phyloP scores from a whole-genome alignment of 2,329 filamentous ascomycete genomes.

The Botrytis byssoidea region DNA sequence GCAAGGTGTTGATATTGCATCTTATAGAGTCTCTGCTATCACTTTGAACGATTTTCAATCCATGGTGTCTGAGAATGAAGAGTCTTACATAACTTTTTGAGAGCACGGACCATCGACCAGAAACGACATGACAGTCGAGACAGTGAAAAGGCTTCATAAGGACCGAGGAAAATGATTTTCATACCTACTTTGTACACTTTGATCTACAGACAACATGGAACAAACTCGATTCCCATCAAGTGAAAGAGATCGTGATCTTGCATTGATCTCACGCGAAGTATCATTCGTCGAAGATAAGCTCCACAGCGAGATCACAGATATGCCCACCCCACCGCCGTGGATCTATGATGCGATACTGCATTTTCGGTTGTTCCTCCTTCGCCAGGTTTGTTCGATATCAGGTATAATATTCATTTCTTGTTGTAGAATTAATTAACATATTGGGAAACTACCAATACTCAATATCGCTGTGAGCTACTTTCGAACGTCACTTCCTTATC shows the following conservation, averaged over 20 bases:
- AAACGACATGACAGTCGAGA: neutral
- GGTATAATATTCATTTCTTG: neutral
- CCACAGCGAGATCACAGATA: neutral
- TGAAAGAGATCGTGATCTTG: neutral
- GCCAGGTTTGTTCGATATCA: neutral
- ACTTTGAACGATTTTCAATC: neutral
- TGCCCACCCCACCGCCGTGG: neutral
- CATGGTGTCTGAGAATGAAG: neutral
- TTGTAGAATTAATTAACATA: neutral
- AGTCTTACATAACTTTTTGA: neutral
- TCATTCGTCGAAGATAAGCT: neutral
- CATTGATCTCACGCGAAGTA: neutral
- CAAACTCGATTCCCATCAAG: neutral
- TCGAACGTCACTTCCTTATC: neutral
- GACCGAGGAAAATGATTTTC: neutral
- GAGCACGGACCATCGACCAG: neutral
- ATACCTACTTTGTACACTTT: neutral
- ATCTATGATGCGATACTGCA: conserved; percentile 6
- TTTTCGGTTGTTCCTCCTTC: neutral
- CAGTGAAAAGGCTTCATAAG: neutral
- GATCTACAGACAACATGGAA: neutral
- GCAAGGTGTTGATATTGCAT: neutral
- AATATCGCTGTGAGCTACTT: neutral
- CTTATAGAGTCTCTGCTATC: neutral
- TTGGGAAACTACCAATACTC: neutral